Evolutionary conservation across 1,284 basidiomycete species (phyloP), one percentile per base, ranked within the genome.

Genomic region (Puccinia triticina): DNA sequence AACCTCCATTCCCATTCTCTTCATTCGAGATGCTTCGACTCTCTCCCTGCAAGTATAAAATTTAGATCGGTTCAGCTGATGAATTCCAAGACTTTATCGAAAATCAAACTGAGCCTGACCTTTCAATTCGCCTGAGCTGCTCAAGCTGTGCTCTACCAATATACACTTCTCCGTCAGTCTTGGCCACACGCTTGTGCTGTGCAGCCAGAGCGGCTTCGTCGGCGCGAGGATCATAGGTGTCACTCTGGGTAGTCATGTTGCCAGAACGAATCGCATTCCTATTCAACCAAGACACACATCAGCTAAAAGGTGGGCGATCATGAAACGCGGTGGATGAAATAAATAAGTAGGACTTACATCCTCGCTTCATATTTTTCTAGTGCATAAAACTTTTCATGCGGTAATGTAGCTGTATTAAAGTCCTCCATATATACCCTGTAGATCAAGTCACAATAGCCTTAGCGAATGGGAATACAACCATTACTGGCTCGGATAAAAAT

Each of bases 381-480:
- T 34, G 73, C 69, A 32, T 82, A 82, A 37, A 48, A 86, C 87
- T 96, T 96, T 86, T 95, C 93, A 85, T 95, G 92, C 2, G 94
- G 93, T 1, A 95, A 89, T 1, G 94, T 95, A 12, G 94, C 93
- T 29, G 94, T 96, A 85, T 96, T 96, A 87, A 90, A 96, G 86
- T 95, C 94, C 87, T 96, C 94, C 78, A 89, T 87, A 77, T 87
- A 87, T 73, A 77, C 83, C n/a, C 59, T 50, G 59, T 61, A 61
- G 53, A 32, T 21, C 46, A 57, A 48, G 53, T 55, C 53, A 69
- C 48, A 18, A 26, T 46, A 71, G 48, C 8, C 12, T 61, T n/a
- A 61, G 34, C 29, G 12, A 61, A 61, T 32, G 16, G 26, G 32
- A 18, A 16, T 12, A 61, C 59, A 61, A 34, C 26, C 48, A 18